Base-by-base conservation (phyloP, 225 moss, liverwort and hornwort species). In the Asterella californica region DNA sequence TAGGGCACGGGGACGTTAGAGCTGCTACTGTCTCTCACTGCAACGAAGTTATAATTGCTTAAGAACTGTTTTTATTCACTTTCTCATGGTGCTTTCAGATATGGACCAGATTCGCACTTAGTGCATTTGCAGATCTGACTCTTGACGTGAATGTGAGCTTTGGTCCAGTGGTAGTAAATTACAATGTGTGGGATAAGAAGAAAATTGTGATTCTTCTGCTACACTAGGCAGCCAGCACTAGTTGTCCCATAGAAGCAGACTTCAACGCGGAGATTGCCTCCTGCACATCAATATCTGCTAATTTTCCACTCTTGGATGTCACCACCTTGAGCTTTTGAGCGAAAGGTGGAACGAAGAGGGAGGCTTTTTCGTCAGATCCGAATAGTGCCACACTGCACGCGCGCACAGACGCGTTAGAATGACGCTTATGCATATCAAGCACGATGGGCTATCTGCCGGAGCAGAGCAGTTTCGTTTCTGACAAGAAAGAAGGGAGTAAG, bases 381-480 rank as follows among this genome's bases (percentile, higher is more conserved):
- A 99, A 99, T 3, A 99, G 76, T 52, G 87, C 92, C 81, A 93
- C 93, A 75, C 97, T 96, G 93, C 83, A 85, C 17, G 57, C 65
- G 38, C 38, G 37, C 1, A 27, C 21, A 57, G 29, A 9, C 73
- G 15, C n/a, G 49, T 73, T 74, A 19, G 52, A 37, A 5, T 37
- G 10, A 42, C 10, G 42, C 15, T 14, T 24, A 9, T 64, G 64
- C 57, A 19, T 19, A 57, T 57, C 17, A 12, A 42, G 42, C 42
- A 42, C 7, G 42, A 42, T 42, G 42, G 42, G 42, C 7, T 42
- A 2, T 42, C 7, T 42, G 42, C 42, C 4, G 42, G 7, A 42
- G 42, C 42, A 59, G 3, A 24, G 24, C 11, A 4, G 57, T 24
- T 4, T 59, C 11, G 21, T 15, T 48, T 29, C 48, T 48, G 2